Evolutionary conservation across 305 asterid species (phyloP).

Genomic region (Fraxinus velutina): DNA sequence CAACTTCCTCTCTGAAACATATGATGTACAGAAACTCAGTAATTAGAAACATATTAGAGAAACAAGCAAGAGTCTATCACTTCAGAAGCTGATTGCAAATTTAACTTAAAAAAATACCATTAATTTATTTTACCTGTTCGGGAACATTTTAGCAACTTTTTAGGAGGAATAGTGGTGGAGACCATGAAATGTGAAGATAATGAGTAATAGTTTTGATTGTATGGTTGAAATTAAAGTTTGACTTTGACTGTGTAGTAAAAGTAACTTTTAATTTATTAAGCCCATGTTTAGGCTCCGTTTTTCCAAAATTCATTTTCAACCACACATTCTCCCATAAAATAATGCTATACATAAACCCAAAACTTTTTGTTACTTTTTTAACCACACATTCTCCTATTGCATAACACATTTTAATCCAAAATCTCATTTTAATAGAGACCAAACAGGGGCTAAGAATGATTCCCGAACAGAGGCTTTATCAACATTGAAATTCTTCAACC

Average conservation of each 20-base stretch:
- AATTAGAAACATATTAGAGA: neutral
- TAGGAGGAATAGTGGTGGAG: neutral
- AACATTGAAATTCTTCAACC: slow-evolving; percentile 38
- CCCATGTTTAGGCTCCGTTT: neutral
- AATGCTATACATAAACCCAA: neutral
- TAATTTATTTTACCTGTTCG: neutral
- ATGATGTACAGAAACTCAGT: slow-evolving; percentile 17
- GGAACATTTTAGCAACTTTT: neutral
- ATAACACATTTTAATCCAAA: neutral
- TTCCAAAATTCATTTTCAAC: too few relatives aligned
- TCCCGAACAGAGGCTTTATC: neutral
- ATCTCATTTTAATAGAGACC: neutral
- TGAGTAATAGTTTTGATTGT: neutral
- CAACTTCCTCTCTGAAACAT: slow-evolving; percentile 71
- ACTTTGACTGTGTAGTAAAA: neutral
- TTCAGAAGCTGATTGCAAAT: slow-evolving; percentile 12
- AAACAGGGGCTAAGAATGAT: neutral
- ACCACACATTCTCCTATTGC: neutral
- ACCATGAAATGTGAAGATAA: neutral
- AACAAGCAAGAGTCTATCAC: neutral
- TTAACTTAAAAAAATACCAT: neutral
- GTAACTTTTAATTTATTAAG: neutral
- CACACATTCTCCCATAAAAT: too few relatives aligned
- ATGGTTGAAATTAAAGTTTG: neutral
- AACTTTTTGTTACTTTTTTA: too few relatives aligned